phyloP scores from a whole-genome alignment of 345 rosid genomes.

The Corymbia maculata region DNA sequence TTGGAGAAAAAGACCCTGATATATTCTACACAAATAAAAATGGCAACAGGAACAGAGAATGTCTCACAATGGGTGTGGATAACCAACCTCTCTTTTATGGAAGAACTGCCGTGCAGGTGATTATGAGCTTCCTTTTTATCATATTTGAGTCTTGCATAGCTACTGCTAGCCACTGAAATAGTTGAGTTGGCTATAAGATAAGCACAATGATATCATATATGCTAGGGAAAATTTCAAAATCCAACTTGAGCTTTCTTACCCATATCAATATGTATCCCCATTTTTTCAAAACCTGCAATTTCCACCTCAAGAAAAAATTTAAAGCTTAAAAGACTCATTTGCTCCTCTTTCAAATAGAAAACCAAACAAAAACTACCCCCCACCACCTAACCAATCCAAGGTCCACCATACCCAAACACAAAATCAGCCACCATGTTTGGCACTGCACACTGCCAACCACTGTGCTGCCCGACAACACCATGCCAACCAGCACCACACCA shows the following conservation, averaged over 20 bases:
- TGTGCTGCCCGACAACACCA: background rate
- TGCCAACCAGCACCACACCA: background rate
- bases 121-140: background rate
- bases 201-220: background rate
- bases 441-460: background rate
- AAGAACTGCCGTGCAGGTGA: conserved; percentile 61
- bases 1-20: conserved; percentile 50
- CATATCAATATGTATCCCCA: background rate
- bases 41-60: conserved; percentile 63
- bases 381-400: background rate
- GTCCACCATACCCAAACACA: background rate
- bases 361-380: background rate
- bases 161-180: background rate
- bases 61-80: conserved; percentile 61
- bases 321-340: background rate
- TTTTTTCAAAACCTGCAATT: background rate
- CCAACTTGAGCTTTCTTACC: background rate
- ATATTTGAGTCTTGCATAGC: background rate
- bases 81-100: conserved; percentile 46
- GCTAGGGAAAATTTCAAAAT: background rate
- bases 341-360: background rate
- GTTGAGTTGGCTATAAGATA: background rate
- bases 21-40: conserved; percentile 52
- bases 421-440: background rate
- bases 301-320: background rate